phyloP scores from a whole-genome alignment of 768 basidiomycete genomes.

The Candolleomyces aberdarensis region DNA sequence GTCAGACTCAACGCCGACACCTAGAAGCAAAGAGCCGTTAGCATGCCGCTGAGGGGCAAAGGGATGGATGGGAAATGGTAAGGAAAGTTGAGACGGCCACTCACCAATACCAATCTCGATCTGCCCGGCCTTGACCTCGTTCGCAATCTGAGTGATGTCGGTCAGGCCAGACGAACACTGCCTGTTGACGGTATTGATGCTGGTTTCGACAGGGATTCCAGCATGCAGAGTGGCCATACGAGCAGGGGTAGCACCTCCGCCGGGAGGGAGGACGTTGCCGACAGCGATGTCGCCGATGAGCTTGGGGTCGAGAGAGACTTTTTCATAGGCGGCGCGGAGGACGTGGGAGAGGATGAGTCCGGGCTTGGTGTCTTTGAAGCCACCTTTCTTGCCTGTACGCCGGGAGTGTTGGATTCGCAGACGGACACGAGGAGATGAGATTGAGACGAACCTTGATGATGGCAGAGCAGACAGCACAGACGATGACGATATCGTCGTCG shows the following conservation, averaged over 20 bases:
- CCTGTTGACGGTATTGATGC: slow-evolving; percentile 85
- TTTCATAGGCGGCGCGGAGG: slow-evolving; percentile 67
- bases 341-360: slow-evolving; percentile 79
- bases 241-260: slow-evolving; percentile 76
- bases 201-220: no score
- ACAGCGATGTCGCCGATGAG: slow-evolving; percentile 83
- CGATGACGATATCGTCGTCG: slow-evolving; percentile 88
- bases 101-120: no score
- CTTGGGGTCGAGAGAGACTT: slow-evolving; percentile 68
- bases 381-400: slow-evolving; percentile 69
- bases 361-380: slow-evolving; percentile 86
- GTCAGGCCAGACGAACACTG: slow-evolving; percentile 89
- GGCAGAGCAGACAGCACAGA: slow-evolving; percentile 83
- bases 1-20: slow-evolving; percentile 92
- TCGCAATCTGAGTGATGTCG: slow-evolving; percentile 79
- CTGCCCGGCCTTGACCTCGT: slow-evolving; percentile 68
- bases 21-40: slow-evolving; percentile 34
- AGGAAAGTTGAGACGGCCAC: no score
- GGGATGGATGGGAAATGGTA: background rate
- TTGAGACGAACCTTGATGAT: slow-evolving; percentile 76
- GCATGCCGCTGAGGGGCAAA: background rate
- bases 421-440: no score
- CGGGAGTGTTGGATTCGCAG: background rate
- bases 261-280: slow-evolving; percentile 86
- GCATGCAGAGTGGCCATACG: no score